phyloP scores from a whole-genome alignment of 352 stramenopile species.

The Globisporangium nagaii region DNA sequence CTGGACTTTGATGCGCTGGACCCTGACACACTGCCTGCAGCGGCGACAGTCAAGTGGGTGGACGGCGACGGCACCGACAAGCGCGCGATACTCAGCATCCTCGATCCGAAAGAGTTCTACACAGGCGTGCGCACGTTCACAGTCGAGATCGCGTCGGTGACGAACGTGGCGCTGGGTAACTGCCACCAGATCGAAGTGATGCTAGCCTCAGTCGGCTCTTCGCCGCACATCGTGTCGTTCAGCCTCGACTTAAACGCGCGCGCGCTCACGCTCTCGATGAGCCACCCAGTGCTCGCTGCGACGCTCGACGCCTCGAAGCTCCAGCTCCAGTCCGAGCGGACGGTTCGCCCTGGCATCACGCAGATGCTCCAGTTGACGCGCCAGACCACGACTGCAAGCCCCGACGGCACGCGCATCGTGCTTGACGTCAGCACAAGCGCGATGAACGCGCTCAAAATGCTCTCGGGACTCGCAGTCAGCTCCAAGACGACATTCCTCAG shows the following conservation, averaged over 20 bases:
- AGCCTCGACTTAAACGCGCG: slow-evolving; percentile 45
- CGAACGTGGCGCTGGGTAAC: slow-evolving; percentile 34
- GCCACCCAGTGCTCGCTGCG: slow-evolving; percentile 24
- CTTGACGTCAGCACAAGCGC: slow-evolving; percentile 33
- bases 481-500: slow-evolving; percentile 26
- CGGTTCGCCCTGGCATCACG: neutral
- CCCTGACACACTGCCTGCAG: neutral
- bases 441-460: slow-evolving; percentile 43
- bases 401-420: slow-evolving; percentile 32
- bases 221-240: slow-evolving; percentile 35
- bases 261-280: slow-evolving; percentile 30
- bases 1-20: slow-evolving; percentile 54
- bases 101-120: slow-evolving; percentile 33
- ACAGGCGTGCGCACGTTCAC: slow-evolving; percentile 31
- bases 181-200: slow-evolving; percentile 38
- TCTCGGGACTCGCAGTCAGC: slow-evolving; percentile 23
- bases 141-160: slow-evolving; percentile 41
- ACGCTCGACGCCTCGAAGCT: slow-evolving; percentile 45
- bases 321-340: slow-evolving; percentile 29
- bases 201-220: slow-evolving; percentile 23
- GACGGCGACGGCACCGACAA: slow-evolving; percentile 32
- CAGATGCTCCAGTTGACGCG: slow-evolving; percentile 20
- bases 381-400: slow-evolving; percentile 36
- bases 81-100: slow-evolving; percentile 31
- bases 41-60: slow-evolving; percentile 18